phyloP scores from a whole-genome alignment of 2,329 filamentous ascomycete species.

The Exophiala phaeomuriformis region DNA sequence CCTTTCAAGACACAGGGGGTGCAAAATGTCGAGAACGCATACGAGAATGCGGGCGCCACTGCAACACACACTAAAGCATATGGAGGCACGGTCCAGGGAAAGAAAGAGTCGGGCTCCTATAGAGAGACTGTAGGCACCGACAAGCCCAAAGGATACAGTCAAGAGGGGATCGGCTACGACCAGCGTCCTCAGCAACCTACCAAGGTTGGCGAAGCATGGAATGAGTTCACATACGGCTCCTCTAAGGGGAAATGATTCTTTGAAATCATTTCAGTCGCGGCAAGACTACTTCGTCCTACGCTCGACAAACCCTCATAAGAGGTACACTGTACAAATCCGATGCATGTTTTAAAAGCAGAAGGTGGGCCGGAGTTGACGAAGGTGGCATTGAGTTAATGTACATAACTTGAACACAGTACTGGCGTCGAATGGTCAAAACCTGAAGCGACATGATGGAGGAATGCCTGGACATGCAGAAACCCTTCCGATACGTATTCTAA shows the following conservation, averaged over 20 bases:
- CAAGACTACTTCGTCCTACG: neutral
- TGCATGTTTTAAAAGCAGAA: no score
- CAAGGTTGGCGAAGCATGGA: conserved; percentile 12
- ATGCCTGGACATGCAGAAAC: no score
- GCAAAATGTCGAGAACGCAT: conserved; percentile 24
- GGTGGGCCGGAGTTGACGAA: no score
- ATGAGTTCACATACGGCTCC: conserved; percentile 18
- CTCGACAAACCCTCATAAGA: neutral
- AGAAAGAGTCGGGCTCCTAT: conserved; percentile 7
- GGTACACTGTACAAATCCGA: neutral
- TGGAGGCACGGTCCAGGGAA: conserved; percentile 24
- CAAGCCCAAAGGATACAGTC: conserved; percentile 11
- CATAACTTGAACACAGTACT: no score
- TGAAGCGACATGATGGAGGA: no score
- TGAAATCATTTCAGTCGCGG: conserved; percentile 24
- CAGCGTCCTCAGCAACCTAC: conserved; percentile 9
- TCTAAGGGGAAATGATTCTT: conserved; percentile 14
- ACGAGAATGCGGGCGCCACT: conserved; percentile 22
- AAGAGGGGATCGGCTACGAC: conserved; percentile 17
- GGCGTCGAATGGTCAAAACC: no score
- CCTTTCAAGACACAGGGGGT: conserved; percentile 19
- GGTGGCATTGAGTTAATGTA: no score
- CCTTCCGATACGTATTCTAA: no score
- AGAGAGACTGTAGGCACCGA: conserved; percentile 13
- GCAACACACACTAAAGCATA: conserved; percentile 24